phyloP scores from a whole-genome alignment of 208 protist species.

The Trypanosoma vivax region DNA sequence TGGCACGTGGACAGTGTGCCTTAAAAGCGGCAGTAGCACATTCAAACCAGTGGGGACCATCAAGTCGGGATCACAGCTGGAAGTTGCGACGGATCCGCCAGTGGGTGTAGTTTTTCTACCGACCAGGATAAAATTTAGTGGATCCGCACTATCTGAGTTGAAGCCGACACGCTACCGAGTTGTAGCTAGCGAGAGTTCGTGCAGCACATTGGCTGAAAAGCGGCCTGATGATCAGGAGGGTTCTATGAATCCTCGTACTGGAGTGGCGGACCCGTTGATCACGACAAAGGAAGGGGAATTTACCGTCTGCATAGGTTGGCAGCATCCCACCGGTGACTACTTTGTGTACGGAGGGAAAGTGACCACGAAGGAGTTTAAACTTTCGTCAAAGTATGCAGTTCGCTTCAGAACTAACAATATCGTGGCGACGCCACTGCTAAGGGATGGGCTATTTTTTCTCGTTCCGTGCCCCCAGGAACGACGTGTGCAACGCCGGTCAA shows the following conservation, averaged over 20 bases:
- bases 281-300: neutral
- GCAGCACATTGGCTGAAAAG: conserved; percentile 9
- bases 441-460: conserved; percentile 26
- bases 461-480: conserved; percentile 20
- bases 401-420: conserved; percentile 35
- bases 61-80: conserved; percentile 18
- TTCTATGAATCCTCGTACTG: conserved; percentile 14
- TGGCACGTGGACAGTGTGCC: conserved; percentile 22
- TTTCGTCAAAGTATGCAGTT: conserved; percentile 36
- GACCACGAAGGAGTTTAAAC: conserved; percentile 22
- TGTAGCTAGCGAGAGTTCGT: conserved; percentile 13
- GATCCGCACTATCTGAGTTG: conserved; percentile 13
- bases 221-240: conserved; percentile 16
- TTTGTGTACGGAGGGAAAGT: conserved; percentile 38
- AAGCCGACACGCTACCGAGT: conserved; percentile 23
- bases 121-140: conserved; percentile 21
- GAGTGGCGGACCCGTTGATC: conserved; percentile 21
- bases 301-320: conserved; percentile 14
- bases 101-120: conserved; percentile 23
- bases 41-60: conserved; percentile 29
- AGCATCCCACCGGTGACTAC: neutral
- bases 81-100: conserved; percentile 15
- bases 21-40: conserved; percentile 3
- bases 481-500: conserved; percentile 16
- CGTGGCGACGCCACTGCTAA: conserved; percentile 23